Conservation (phyloP, 176 grass and related monocot species). For the Musa schizocarpa region DNA sequence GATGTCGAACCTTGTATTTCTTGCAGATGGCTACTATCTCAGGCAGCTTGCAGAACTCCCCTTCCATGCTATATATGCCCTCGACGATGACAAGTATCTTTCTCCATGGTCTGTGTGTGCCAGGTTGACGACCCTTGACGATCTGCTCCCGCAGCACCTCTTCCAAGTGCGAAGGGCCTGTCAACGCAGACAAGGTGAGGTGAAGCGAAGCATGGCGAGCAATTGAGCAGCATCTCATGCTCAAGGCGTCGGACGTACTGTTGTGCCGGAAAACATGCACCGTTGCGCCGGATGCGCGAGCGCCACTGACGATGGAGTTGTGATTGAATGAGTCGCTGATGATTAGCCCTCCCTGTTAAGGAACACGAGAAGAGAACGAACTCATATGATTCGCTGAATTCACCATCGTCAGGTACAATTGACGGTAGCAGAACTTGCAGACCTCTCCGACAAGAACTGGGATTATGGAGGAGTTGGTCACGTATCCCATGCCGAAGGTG, state of each 20-base stretch:
- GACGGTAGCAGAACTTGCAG: not conserved
- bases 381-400: too few species aligned
- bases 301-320: conserved; percentile 5
- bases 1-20: not conserved
- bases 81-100: conserved; percentile 5
- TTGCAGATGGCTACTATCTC: conserved; percentile 10
- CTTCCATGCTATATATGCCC: conserved; percentile 9
- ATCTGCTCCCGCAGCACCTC: conserved; percentile 8
- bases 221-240: too few species aligned
- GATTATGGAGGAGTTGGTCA: conserved; percentile 3
- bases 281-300: not conserved
- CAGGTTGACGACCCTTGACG: not conserved
- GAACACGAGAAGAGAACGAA: not conserved
- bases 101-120: not conserved
- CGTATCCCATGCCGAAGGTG: conserved; percentile 1
- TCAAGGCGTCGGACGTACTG: not conserved
- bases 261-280: conserved; percentile 2
- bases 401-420: not conserved
- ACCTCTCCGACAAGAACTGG: not conserved
- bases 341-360: not conserved
- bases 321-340: conserved; percentile 11
- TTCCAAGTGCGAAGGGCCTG: conserved; percentile 5
- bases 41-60: conserved; percentile 10
- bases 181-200: not conserved
- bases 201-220: too few species aligned